Evolutionary conservation across 768 basidiomycete genomes (phyloP), one percentile per base, ranked within the genome.

Genomic region (Scleroderma citrinum): DNA sequence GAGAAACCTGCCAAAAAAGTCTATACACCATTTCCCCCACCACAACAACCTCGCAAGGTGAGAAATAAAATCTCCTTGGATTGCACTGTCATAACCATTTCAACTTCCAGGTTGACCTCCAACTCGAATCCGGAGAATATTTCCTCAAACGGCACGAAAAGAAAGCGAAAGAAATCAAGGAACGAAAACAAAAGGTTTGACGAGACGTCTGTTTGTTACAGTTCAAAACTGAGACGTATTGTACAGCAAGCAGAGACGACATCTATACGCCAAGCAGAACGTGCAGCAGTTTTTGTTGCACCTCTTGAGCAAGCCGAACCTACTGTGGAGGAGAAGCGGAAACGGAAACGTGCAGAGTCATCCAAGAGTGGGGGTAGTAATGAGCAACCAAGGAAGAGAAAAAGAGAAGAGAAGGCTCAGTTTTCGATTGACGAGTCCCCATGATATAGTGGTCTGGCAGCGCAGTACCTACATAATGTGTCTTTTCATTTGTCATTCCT

Each of bases 1-100:
- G 70, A 76, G 42, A 78, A 82, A 58, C 73, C 71, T 19, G 76
- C 80, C 58, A 95, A 94, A 81, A 95, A 95, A 66, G 76, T 83
- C 14, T 97, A 97, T 68, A 97, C 96, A n/a, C 96, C 96, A 2
- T 99, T 98, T 81, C 96, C 96, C 32, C 96, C 96, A 29, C 73
- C 94, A 7, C 96, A 97, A 62, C 76, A 81, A 50, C 95, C 94
- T 32, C 83, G 92, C 58, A 98, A 97, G 77, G 90, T 90, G 58
- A 47, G 68, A 44, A 1, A 8, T n/a, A 32, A 41, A 1, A 46
- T 10, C 32, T 23, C 40, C 14, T 32, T 29, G 23, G 12, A 19
- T 45, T 11, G 46, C 29, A 29, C 51, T 3, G 5, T 42, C 46
- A 47, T 60, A 34, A 60, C 12, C 12, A 11, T 17, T 30, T 53